Evolutionary conservation across 768 basidiomycete species (phyloP).

Genomic region (Porpolomopsis calyptriformis): DNA sequence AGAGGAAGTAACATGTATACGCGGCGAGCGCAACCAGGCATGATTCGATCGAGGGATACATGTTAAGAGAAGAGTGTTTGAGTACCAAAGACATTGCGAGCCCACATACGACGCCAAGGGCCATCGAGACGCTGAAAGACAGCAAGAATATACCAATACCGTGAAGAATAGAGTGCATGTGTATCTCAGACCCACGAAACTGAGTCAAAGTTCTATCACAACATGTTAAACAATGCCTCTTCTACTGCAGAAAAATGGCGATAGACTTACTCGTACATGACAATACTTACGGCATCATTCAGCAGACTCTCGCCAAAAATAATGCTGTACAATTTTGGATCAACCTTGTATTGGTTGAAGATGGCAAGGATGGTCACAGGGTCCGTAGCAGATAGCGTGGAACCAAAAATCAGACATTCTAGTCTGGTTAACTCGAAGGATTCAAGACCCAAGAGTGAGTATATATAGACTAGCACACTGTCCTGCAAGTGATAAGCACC

Average conservation of each 20-base stretch:
- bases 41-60: constrained; percentile 92
- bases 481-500: constrained; percentile 38
- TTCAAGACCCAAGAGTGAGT: constrained; percentile 87
- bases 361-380: constrained; percentile 97
- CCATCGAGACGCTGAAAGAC: constrained; percentile 91
- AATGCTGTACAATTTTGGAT: constrained; percentile 92
- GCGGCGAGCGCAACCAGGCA: constrained; percentile 91
- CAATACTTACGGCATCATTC: constrained; percentile 99
- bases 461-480: constrained; percentile 90
- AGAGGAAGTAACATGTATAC: constrained; percentile 98
- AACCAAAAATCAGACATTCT: constrained; percentile 94
- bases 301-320: constrained; percentile 96
- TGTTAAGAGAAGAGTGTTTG: constrained; percentile 82
- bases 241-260: neutral
- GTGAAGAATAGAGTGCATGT: constrained; percentile 81
- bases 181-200: constrained; percentile 85
- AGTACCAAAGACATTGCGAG: constrained; percentile 84
- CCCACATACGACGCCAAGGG: constrained; percentile 85
- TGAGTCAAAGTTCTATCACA: constrained; percentile 69
- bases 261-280: constrained; percentile 93
- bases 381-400: constrained; percentile 94
- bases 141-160: constrained; percentile 97
- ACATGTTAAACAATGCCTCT: neutral
- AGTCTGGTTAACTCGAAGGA: constrained; percentile 75
- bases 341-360: constrained; percentile 97